Evolutionary conservation across 2,329 filamentous ascomycete species (phyloP).

Genomic region (Chrysosporium queenslandicum): DNA sequence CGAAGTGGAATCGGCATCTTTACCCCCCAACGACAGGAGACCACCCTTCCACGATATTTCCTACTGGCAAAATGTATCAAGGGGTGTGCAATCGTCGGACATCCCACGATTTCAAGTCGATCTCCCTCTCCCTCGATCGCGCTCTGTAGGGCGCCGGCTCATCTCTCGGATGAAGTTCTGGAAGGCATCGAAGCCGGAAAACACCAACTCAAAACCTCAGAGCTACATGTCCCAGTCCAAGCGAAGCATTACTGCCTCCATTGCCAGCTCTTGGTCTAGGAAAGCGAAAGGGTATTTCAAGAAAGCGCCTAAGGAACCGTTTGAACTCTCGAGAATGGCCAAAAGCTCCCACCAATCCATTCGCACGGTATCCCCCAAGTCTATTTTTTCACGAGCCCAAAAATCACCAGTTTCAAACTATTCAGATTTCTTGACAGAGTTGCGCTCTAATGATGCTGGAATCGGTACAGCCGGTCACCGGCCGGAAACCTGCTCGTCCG

Average conservation of each 20-base stretch:
- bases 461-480: neutral
- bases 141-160: slow-evolving; percentile 5
- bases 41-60: neutral
- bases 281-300: slow-evolving; percentile 4
- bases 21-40: neutral
- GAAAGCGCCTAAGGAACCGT: neutral
- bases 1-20: neutral
- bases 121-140: slow-evolving; percentile 5
- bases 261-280: slow-evolving; percentile 10
- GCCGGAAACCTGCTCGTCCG: neutral
- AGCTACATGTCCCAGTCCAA: slow-evolving; percentile 8
- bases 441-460: neutral
- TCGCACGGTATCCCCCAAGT: slow-evolving; percentile 5
- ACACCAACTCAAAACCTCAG: slow-evolving; percentile 1
- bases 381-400: slow-evolving; percentile 7
- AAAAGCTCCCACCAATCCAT: slow-evolving; percentile 8
- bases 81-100: slow-evolving; percentile 5
- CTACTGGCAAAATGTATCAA: neutral
- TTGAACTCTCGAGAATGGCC: neutral
- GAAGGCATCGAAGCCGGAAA: neutral
- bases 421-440: slow-evolving; percentile 4
- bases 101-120: slow-evolving; percentile 9
- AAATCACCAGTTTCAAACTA: slow-evolving; percentile 10
- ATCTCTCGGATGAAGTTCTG: slow-evolving; percentile 7
- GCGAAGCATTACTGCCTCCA: slow-evolving; percentile 10